Evolutionary conservation across 495 filamentous ascomycete species (phyloP).

Genomic region (Extremus antarcticus): DNA sequence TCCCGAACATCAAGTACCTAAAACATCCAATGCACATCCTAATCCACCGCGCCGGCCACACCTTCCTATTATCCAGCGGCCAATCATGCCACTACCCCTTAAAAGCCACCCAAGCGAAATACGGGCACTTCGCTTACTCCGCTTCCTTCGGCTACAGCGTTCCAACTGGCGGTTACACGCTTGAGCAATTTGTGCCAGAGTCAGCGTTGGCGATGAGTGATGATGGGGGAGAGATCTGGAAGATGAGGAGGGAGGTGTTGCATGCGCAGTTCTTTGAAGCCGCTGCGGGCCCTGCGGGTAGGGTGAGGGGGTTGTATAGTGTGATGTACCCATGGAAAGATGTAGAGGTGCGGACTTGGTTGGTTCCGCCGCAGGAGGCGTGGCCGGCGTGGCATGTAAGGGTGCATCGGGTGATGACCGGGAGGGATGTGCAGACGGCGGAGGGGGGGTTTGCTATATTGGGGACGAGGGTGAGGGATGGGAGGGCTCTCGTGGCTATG

Average conservation of each 20-base stretch:
- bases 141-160: slow-evolving; percentile 66
- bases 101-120: slow-evolving; percentile 70
- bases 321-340: slow-evolving; percentile 58
- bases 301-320: slow-evolving; percentile 48
- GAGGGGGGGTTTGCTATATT: slow-evolving; percentile 64
- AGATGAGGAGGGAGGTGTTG: slow-evolving; percentile 51
- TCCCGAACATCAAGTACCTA: slow-evolving; percentile 46
- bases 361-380: slow-evolving; percentile 45
- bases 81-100: slow-evolving; percentile 71
- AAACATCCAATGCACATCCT: slow-evolving; percentile 60
- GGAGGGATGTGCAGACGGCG: slow-evolving; percentile 51
- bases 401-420: slow-evolving; percentile 47
- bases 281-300: too few species aligned
- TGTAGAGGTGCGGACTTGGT: slow-evolving; percentile 50
- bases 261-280: slow-evolving; percentile 45
- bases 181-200: slow-evolving; percentile 66
- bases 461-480: slow-evolving; percentile 47
- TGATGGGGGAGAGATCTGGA: slow-evolving; percentile 70
- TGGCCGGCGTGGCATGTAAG: slow-evolving; percentile 60
- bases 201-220: slow-evolving; percentile 65
- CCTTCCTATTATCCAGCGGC: slow-evolving; percentile 61
- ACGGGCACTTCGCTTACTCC: slow-evolving; percentile 68
- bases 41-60: slow-evolving; percentile 49
- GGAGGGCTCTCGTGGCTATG: slow-evolving; percentile 43
- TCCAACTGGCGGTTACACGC: slow-evolving; percentile 60